Base-by-base conservation (phyloP, 352 stramenopile genomes). In the Globisporangium cystogenes region DNA sequence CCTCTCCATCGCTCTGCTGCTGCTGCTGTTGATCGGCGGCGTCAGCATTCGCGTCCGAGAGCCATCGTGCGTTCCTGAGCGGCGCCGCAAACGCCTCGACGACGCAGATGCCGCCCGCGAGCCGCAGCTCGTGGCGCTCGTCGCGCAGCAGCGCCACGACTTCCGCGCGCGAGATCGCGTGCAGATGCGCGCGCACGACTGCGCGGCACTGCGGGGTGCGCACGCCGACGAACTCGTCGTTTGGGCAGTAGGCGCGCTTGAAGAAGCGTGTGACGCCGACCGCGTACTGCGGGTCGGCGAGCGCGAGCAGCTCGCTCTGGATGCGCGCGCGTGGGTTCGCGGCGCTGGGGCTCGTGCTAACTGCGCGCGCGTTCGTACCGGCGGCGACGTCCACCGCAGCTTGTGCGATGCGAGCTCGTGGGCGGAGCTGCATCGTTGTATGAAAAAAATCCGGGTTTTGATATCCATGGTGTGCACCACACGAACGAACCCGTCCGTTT, bases 161-260 rank as follows among this genome's bases (percentile, higher is more conserved):
- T 5, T 60, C 53, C 12, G 45, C 53, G 39, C 18, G 27, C 6
- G 47, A 27, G 2, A 48, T 51, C 14, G 21, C 36, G 16, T n/a
- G 26, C 10, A 67, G 27, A 35, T 64, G 50, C 21, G 51, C 35
- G 6, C 48, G 47, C 29, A 64, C 40, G 1, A 48, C 41, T 11
- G 40, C 29, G 26, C 60, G 55, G 15, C 48, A 59, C 24, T 62
- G 43, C 31, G 60, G 60, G 3, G 60, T 31, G 5, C 40, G 41
- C 18, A 65, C 15, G 3, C 60, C 60, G 4, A 67, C 29, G 44
- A 67, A 64, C 12, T 64, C 16, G 7, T 67, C 59, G 20, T 29
- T 21, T 7, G 21, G 20, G 14, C 33, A 67, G 40, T 64, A 67
- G 4, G 37, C 27, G 27, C 20, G 27, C 31, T 61, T 62, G 44